Base-by-base conservation (phyloP, 2,329 filamentous ascomycete species). In the Neocucurbitaria cava region DNA sequence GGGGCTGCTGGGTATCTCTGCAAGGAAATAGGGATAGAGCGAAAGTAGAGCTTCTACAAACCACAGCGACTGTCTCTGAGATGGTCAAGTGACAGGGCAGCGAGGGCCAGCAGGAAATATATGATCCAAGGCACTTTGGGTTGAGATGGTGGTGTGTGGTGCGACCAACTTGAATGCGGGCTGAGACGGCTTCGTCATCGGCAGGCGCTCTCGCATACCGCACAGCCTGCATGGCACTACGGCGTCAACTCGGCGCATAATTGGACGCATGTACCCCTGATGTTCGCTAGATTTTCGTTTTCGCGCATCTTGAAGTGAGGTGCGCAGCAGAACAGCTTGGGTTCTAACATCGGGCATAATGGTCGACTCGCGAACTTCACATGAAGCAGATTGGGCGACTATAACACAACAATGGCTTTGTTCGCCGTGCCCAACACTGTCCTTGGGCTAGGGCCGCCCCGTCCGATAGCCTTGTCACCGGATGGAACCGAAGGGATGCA, bases 131-230 rank as follows among this genome's bases (percentile, higher is more conserved):
- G 49, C 40, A n/a, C 53, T 41, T 46, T 42, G 44, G 47, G 47
- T 41, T 49, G 50, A 40, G 36, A 53, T 51, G 60, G 51, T 49
- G 51, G 56, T 55, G 60, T 46, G 59, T 41, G 56, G 56, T 57
- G 61, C 59, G 42, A 63, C 67, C 67, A 66, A 63, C 56, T 67
- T 65, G 58, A 18, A 54, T 61, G 60, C 51, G 47, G 52, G 47
- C 49, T 45, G 44, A 44, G 51, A 55, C 56, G 52, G 54, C 57
- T 68, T 64, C 67, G 69, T 71, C 69, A 71, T 71, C 54, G 67
- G 57, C n/a, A n/a, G n/a, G n/a, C 56, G 61, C 59, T 49, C 51
- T n/a, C 30, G 35, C 46, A 49, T 40, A 48, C 53, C 47, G 47
- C 31, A 36, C 43, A 35, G 35, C 44, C 52, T 59, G 54, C 50